A percentile compares a stretch with the other conserved stretches of the same genome.
phyloP scores from a whole-genome alignment of 371 early-diverging fungal genomes.

The Cokeromyces recurvatus region DNA sequence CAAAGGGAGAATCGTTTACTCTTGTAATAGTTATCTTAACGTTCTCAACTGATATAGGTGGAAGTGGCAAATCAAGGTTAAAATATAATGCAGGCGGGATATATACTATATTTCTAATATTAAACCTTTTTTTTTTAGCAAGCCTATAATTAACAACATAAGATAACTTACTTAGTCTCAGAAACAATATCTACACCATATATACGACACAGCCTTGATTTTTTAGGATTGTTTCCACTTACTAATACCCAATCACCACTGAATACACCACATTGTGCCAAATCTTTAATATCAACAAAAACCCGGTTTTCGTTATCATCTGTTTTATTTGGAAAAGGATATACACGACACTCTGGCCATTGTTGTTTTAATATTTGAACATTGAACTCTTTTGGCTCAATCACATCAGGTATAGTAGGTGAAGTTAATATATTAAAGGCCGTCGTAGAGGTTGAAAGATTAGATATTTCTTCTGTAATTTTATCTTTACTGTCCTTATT shows the following conservation, averaged over 20 bases:
- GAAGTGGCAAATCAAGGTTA: slow-evolving; percentile 51
- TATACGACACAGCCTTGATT: slow-evolving; percentile 44
- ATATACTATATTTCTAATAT: too few species aligned
- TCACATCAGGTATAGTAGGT: slow-evolving; percentile 10
- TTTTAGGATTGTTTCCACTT: slow-evolving; percentile 33
- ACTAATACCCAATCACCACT: slow-evolving; percentile 72
- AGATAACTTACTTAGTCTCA: too few species aligned
- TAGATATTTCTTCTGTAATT: too few species aligned
- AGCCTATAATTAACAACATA: too few species aligned
- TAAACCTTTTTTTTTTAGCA: too few species aligned
- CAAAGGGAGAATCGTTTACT: slow-evolving; percentile 29
- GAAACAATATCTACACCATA: slow-evolving; percentile 37
- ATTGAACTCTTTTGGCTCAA: slow-evolving; percentile 32
- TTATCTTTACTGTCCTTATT: background rate
- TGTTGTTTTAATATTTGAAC: slow-evolving; percentile 31
- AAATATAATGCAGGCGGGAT: slow-evolving; percentile 57
- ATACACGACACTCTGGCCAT: slow-evolving; percentile 49
- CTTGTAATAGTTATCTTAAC: slow-evolving; percentile 25
- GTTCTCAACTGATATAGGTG: slow-evolving; percentile 23
- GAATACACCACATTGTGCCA: slow-evolving; percentile 62
- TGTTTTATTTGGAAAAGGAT: slow-evolving; percentile 44
- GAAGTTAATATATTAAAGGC: slow-evolving; percentile 22
- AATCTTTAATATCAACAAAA: slow-evolving; percentile 51
- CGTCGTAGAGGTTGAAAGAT: slow-evolving; percentile 8
- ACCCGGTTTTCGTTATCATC: slow-evolving; percentile 58